phyloP scores from a whole-genome alignment of 177 flowering plant species.

The Tripterygium wilfordii region DNA sequence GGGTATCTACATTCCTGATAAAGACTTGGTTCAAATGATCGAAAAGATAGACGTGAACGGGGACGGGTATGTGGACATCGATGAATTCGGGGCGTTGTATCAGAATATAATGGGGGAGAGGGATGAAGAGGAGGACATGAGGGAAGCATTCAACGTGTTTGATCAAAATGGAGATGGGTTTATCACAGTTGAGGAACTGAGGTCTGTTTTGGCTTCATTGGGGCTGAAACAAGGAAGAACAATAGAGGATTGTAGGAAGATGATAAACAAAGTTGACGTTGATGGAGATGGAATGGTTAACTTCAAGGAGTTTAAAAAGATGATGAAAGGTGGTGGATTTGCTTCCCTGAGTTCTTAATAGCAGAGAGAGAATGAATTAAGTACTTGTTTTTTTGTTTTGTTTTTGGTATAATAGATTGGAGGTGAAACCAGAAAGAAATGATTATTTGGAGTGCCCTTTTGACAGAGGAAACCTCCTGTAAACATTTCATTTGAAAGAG shows the following conservation, averaged over 20 bases:
- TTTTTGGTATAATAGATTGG: too few species aligned
- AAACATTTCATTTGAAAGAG: too few species aligned
- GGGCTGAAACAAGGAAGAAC: slow-evolving; percentile 58
- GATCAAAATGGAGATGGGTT: too few species aligned
- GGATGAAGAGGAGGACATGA: slow-evolving; percentile 59
- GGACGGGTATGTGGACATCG: too few species aligned
- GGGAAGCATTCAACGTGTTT: slow-evolving; percentile 57
- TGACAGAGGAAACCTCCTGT: too few species aligned
- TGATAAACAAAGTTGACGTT: slow-evolving; percentile 51
- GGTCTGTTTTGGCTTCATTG: slow-evolving; percentile 45
- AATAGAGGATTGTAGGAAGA: slow-evolving; percentile 45
- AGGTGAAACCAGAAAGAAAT: background rate
- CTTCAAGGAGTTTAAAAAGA: slow-evolving; percentile 49
- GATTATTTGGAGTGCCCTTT: too few species aligned
- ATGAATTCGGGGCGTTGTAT: slow-evolving; percentile 49
- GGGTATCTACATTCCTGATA: slow-evolving; percentile 45
- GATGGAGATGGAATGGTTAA: slow-evolving; percentile 65
- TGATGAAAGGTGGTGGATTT: slow-evolving; percentile 66
- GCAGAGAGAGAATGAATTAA: too few species aligned
- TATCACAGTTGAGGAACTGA: too few species aligned
- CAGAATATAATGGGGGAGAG: slow-evolving; percentile 42
- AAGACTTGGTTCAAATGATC: slow-evolving; percentile 43
- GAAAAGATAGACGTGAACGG: slow-evolving; percentile 50
- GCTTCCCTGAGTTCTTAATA: slow-evolving; percentile 30
- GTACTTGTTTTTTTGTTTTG: too few species aligned